Evolutionary conservation across 371 early-diverging fungal species (phyloP), one percentile per base, ranked within the genome.

Genomic region (Mucor sp.): DNA sequence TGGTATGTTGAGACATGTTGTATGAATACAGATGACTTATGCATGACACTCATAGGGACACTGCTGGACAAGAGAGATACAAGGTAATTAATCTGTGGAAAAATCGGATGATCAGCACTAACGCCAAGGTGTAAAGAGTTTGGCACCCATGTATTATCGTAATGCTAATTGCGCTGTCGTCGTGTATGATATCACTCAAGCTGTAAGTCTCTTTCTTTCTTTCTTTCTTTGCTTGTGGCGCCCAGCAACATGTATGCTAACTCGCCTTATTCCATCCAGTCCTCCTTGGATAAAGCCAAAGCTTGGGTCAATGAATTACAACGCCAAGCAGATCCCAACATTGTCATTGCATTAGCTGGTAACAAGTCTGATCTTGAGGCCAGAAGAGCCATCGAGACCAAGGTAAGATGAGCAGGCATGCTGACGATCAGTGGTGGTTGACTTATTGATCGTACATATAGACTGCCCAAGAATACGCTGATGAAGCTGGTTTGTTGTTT

Each of bases 111-210:
- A 61, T 48, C 21, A 21, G 19, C 33, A 32, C 12, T 61, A 30
- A 48, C 21, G 33, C 15, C 25, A 19, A 15, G 7, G 7, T 37
- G 33, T 15, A 60, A 65, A 92, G 91, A 93, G 93, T 72, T 91
- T 99, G 74, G 99, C 99, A 56, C 99, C 98, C 39, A 98, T 97
- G 96, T 99, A 99, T 82, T 99, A 99, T 80, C 88, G 99, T 63
- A 97, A 97, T 75, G 99, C 99, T 12, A 94, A 94, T 76, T 96
- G 95, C 57, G 98, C 98, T 9, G 93, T 97, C 3, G 96, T 98
- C 32, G 97, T 95, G 15, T 99, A 99, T 77, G 99, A 99, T 85
- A 94, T 99, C 70, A 98, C 99, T 39, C 96, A 97, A 82, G 79
- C 90, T 58, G 91, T 89, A 85, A 68, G 84, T 69, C 23, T 21